phyloP scores from a whole-genome alignment of 2,329 filamentous ascomycete species.

The Aspergillus fischeri region DNA sequence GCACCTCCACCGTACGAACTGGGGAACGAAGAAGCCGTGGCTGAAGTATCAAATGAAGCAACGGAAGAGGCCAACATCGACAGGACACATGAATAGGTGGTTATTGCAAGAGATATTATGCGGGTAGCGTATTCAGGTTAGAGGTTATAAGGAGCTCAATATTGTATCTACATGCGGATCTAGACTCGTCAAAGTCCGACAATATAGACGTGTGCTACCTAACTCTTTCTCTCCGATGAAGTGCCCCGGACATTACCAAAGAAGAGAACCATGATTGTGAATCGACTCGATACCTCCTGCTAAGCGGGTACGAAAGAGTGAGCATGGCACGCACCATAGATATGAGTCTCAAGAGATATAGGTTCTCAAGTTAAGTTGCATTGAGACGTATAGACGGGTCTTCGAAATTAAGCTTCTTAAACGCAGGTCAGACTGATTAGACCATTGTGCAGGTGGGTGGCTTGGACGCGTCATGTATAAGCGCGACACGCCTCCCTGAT shows the following conservation, averaged over 20 bases:
- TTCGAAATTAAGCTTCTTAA: too few species aligned
- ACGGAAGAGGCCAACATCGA: not conserved
- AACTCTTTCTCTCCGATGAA: too few species aligned
- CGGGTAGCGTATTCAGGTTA: not conserved
- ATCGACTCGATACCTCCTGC: too few species aligned
- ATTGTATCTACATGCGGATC: not conserved
- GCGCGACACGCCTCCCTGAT: not conserved
- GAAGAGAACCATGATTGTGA: too few species aligned
- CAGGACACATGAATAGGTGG: not conserved
- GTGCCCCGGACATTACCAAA: not conserved
- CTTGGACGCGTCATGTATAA: too few species aligned
- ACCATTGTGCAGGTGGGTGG: too few species aligned
- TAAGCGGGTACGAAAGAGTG: too few species aligned
- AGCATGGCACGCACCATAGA: too few species aligned
- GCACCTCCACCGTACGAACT: conserved; percentile 32
- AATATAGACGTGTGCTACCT: not conserved
- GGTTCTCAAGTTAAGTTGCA: too few species aligned
- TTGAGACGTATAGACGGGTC: too few species aligned
- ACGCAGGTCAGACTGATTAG: too few species aligned
- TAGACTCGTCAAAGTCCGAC: not conserved
- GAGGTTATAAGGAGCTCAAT: not conserved
- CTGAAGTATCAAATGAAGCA: conserved; percentile 4
- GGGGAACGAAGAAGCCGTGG: conserved; percentile 16
- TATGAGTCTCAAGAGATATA: too few species aligned
- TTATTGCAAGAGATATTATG: not conserved